Percentiles rank a stretch among this genome's conserved stretches.
Conservation (phyloP, 1,284 basidiomycete species). For the Ceratobasidium sp. region DNA sequence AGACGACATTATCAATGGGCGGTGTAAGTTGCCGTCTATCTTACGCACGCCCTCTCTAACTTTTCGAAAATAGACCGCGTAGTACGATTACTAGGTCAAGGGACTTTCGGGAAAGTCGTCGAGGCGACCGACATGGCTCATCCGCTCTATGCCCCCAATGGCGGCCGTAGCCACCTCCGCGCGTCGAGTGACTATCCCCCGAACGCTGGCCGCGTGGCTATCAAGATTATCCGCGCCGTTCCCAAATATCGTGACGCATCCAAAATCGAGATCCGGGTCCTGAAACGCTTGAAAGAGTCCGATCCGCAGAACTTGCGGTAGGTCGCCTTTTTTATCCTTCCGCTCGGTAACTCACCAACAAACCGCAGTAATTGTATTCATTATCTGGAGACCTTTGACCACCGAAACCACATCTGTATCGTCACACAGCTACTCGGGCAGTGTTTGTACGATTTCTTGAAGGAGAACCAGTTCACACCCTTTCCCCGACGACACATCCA, state of each 20-base stretch:
- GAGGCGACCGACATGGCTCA: conserved; percentile 89
- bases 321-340: conserved; percentile 57
- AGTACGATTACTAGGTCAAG: conserved; percentile 91
- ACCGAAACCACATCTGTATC: conserved; percentile 97
- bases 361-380: conserved; percentile 94
- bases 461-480: conserved; percentile 96
- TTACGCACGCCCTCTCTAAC: background rate
- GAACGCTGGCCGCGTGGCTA: conserved; percentile 80
- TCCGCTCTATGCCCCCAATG: conserved; percentile 49
- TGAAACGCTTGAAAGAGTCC: conserved; percentile 90
- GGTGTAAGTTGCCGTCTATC: conserved; percentile 70
- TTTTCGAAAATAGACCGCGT: conserved; percentile 79
- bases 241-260: conserved; percentile 98
- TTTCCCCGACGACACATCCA: conserved; percentile 98
- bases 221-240: conserved; percentile 98
- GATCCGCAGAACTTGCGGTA: conserved; percentile 93
- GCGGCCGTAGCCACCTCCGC: conserved; percentile 32
- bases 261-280: conserved; percentile 97
- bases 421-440: conserved; percentile 97
- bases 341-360: conserved; percentile 49
- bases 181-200: conserved; percentile 39
- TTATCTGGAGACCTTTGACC: conserved; percentile 94
- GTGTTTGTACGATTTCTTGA: conserved; percentile 99
- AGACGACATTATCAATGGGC: conserved; percentile 86
- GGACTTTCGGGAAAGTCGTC: conserved; percentile 99